Percentiles rank a stretch among this genome's conserved stretches.
phyloP scores from a whole-genome alignment of 352 stramenopile species.

The Hyaloperonospora brassicae region DNA sequence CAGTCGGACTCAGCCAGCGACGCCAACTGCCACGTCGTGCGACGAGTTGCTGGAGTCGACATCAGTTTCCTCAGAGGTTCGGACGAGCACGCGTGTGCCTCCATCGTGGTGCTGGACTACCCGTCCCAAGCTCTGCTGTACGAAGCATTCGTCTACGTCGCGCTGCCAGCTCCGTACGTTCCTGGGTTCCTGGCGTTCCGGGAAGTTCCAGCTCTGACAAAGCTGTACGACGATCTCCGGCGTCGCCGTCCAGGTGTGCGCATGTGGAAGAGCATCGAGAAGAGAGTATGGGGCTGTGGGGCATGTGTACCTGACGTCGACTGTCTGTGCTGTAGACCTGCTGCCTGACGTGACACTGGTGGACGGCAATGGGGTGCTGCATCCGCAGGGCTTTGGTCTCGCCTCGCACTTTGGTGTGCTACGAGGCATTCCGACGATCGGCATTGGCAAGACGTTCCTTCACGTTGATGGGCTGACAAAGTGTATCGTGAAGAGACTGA shows the following conservation, averaged over 20 bases:
- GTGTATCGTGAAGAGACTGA: constrained; percentile 41
- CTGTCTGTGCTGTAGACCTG: constrained; percentile 29
- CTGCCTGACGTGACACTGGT: constrained; percentile 87
- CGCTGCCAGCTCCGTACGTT: constrained; percentile 74
- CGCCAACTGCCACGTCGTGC: constrained; percentile 15
- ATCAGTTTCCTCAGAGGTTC: constrained; percentile 81
- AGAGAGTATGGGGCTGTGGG: too few relatives aligned
- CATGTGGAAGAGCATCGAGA: background rate
- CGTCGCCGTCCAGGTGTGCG: constrained; percentile 40
- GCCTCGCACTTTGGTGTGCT: constrained; percentile 91
- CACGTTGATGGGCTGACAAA: constrained; percentile 85
- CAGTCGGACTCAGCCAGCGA: background rate
- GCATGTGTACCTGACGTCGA: background rate
- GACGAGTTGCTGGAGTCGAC: constrained; percentile 62
- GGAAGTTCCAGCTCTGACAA: constrained; percentile 62
- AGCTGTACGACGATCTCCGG: constrained; percentile 55
- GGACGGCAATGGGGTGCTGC: constrained; percentile 86
- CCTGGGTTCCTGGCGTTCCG: constrained; percentile 75
- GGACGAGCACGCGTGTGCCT: constrained; percentile 71
- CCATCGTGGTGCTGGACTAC: constrained; percentile 69
- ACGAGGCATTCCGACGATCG: constrained; percentile 84
- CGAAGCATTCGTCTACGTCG: constrained; percentile 79
- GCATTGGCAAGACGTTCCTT: constrained; percentile 87
- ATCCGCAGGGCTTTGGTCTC: constrained; percentile 87
- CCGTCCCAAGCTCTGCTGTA: constrained; percentile 58